These are phyloP conservation scores for Rosa rugosa DNA, from an alignment of 306 rosid genomes.

Conservation along the genomic window DNA sequence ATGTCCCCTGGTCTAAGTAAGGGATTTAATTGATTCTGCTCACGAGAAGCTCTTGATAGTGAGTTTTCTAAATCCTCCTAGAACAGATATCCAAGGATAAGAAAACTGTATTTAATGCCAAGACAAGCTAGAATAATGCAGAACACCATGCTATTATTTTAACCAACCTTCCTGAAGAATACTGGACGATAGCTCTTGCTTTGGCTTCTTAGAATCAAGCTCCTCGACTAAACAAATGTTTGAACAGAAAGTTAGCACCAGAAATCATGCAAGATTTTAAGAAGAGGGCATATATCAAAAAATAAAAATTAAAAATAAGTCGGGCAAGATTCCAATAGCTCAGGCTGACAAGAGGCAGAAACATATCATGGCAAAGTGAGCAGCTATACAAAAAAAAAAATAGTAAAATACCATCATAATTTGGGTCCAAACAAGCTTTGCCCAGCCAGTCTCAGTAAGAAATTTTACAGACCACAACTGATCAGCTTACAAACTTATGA, in stretches of 20 bases:
- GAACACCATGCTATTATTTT: conserved; percentile 8
- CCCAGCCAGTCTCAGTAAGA: not conserved
- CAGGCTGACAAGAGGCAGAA: not conserved
- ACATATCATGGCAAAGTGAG: not conserved
- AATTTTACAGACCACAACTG: not conserved
- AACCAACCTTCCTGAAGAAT: conserved; percentile 86
- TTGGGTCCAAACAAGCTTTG: not conserved
- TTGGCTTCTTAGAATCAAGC: conserved; percentile 74
- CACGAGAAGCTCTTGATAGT: conserved; percentile 54
- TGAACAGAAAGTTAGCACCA: conserved; percentile 15
- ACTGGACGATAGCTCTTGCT: conserved; percentile 85
- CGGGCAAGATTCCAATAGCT: not conserved
- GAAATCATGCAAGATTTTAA: conserved; percentile 6
- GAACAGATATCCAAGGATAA: conserved; percentile 29
- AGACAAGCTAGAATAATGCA: conserved; percentile 19
- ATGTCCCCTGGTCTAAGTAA: conserved; percentile 66
- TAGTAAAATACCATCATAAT: not conserved
- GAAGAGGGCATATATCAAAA: not conserved
- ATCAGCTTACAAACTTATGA: not conserved
- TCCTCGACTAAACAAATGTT: conserved; percentile 59
- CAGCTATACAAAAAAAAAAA: not conserved
- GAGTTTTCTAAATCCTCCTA: conserved; percentile 91
- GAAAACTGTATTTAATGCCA: conserved; percentile 13
- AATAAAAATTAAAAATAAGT: not conserved
- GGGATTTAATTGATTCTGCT: conserved; percentile 69